Conservation (phyloP, 2,329 filamentous ascomycete species). For the Talaromyces rugulosus region DNA sequence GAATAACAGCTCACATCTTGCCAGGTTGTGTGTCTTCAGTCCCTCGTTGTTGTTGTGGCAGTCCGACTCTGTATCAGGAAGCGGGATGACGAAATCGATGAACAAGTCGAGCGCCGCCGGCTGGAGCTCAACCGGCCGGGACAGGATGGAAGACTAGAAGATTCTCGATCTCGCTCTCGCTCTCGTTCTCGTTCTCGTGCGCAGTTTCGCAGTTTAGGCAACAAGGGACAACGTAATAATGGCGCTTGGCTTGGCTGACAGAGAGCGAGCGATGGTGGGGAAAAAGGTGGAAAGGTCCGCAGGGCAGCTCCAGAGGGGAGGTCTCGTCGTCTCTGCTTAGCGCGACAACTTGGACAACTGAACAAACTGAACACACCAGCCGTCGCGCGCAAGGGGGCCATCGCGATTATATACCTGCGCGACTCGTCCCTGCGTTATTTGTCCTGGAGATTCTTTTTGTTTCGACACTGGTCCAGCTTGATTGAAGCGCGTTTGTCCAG, state of each 20-base stretch:
- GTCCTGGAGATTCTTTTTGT: background rate
- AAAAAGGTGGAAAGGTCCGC: background rate
- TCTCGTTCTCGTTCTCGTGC: background rate
- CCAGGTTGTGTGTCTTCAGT: background rate
- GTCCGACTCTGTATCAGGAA: background rate
- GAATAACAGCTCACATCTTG: background rate
- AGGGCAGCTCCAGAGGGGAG: too few species aligned
- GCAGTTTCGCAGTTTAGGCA: background rate
- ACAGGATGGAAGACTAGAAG: background rate
- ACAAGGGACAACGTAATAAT: background rate
- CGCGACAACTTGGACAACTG: background rate
- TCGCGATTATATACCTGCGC: background rate
- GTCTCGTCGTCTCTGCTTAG: background rate
- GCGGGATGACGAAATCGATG: background rate
- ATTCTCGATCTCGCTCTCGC: background rate
- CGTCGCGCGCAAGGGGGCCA: too few species aligned
- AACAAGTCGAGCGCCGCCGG: background rate
- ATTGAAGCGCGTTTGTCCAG: background rate
- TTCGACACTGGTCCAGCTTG: background rate
- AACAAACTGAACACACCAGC: background rate
- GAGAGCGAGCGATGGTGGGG: background rate
- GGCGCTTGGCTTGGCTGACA: background rate
- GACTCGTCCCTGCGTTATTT: too few species aligned
- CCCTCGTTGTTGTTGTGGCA: background rate
- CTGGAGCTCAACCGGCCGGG: background rate